These are phyloP conservation scores for Begonia peltatifolia DNA, from an alignment of 306 rosid genomes.

Conservation along the genomic window DNA sequence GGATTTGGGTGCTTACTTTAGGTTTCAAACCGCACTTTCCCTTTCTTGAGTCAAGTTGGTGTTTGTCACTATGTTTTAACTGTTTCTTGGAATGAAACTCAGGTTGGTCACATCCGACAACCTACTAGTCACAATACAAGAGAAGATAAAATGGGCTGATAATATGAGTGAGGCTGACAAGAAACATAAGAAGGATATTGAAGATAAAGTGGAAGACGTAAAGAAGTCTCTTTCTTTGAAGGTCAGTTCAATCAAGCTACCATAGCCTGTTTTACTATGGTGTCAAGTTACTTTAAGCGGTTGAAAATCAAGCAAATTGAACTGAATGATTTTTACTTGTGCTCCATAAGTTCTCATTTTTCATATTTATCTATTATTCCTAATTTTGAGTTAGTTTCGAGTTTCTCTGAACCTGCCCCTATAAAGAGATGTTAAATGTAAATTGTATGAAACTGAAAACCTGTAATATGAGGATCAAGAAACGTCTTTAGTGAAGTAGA, in stretches of 20 bases:
- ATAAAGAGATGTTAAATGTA: no score
- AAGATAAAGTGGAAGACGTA: conserved; percentile 75
- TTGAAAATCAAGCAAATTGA: no score
- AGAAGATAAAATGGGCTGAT: conserved; percentile 94
- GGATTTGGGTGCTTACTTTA: no score
- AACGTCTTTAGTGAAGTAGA: no score
- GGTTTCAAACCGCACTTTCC: background rate
- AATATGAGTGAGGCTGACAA: conserved; percentile 65
- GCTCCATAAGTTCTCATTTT: no score
- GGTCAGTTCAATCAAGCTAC: conserved; percentile 69
- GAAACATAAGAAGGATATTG: conserved; percentile 82
- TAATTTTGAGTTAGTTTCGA: no score
- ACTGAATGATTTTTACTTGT: no score
- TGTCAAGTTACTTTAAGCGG: background rate
- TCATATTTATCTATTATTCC: no score
- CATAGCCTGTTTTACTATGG: conserved; percentile 3
- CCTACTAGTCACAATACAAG: conserved; percentile 76
- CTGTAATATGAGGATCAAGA: no score
- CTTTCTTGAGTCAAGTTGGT: conserved; percentile 6
- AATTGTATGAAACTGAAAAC: no score
- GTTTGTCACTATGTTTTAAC: background rate
- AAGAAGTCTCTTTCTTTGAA: conserved; percentile 64
- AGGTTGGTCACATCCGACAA: conserved; percentile 82
- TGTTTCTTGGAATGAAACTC: conserved; percentile 15
- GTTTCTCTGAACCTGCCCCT: no score